Base-by-base conservation (phyloP, 306 rosid species). In the Quercus parvula region DNA sequence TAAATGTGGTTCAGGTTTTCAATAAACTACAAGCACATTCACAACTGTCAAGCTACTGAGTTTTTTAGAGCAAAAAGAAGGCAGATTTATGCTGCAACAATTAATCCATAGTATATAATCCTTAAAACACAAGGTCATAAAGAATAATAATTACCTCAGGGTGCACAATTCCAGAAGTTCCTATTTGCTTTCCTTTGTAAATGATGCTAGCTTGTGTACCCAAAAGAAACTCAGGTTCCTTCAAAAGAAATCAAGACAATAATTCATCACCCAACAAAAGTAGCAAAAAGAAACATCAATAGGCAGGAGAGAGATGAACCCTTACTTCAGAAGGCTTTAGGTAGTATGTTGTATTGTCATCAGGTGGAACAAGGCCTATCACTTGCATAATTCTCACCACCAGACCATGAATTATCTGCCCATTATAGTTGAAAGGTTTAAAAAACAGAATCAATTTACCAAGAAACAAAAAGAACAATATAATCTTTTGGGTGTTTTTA, bases 351-450 rank as follows among this genome's bases (percentile, higher is more conserved):
- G 84, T 74, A 74, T 54, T 73, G 79, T 88, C 92, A 78, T 92
- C 87, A 63, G 77, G 63, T 62, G 91, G 84, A 86, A 86, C 95
- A 90, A 86, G 78, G 74, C 98, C 97, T 41, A 80, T 80, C 80
- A 83, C 90, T 91, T 91, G 91, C 99, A 95, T 91, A 77, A 95
- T 70, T 81, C 90, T 88, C 83, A 92, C 98, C 49, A 95, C 99
- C 79, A 95, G 87, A 63, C 99, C 99, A 84, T 95, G 99, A 85
- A 91, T 91, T 78, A 95, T 75, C 98, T 95, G 89, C 88, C 85
- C 33, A 78, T 41, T 56, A 78, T 69, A 81, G 62, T 24, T 70
- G 14, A 59, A 56, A 55, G 18, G n/a, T 20, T 51, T 20, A 76
- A 69, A 75, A 69, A 25, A 49, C 30, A 25, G 9, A 61, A 28